Base-by-base conservation (phyloP, 2,329 filamentous ascomycete genomes). In the Alternaria dauci region DNA sequence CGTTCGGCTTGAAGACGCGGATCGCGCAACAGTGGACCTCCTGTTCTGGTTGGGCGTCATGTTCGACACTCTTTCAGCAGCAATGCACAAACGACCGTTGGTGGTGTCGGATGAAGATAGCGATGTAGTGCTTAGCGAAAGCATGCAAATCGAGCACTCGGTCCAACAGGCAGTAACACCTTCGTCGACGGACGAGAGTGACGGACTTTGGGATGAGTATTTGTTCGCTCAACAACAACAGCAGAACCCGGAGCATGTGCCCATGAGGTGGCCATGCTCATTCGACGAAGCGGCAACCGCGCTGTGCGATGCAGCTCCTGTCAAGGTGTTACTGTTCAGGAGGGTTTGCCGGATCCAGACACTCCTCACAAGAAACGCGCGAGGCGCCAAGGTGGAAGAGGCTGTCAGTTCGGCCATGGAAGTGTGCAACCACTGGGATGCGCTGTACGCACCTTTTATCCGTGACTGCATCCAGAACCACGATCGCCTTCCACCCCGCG, bases 321-420 rank as follows among this genome's bases (percentile, higher is more conserved):
- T 88, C 58, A 88, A 88, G 69, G 85, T 88, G 2, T 76, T 88
- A 2, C 80, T 88, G 3, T 88, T 85, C 66, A 83, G 86, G 12
- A 82, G 85, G 58, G 80, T 87, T 8, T 83, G 83, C 0, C 83
- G 82, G n/a, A 79, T 88, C 0, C 86, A 88, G 64, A 84, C 82
- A 23, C 77, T 85, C 5, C 62, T 87, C 9, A 78, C 83, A 46
- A 78, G 82, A 56, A 61, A 75, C 75, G 18, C 71, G 67, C 42
- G 59, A 70, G 50, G 74, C 20, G 73, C 79, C 6, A 72, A 74
- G 7, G 73, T 87, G 5, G 86, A 88, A 63, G 78, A 81, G 26
- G 78, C 82, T 16, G 81, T 88, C 14, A 75, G 76, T 7, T 80
- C 81, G 23, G 79, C 84, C 0, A 72, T 86, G 59, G 71, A 80